Evolutionary conservation across 345 rosid genomes (phyloP).

Genomic region (Eucalyptus curtisii): DNA sequence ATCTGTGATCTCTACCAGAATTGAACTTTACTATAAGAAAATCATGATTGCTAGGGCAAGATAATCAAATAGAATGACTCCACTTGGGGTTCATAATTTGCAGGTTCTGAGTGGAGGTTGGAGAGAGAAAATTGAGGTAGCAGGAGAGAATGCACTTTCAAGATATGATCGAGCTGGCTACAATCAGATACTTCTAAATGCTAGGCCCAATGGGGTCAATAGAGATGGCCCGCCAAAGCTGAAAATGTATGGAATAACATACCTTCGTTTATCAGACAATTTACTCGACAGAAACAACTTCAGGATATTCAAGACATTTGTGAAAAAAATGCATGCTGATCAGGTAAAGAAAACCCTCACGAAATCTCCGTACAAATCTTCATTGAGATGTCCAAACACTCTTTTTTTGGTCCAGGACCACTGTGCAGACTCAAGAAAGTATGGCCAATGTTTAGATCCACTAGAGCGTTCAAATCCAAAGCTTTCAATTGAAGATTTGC

Average conservation of each 20-base stretch:
- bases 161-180: slow-evolving; percentile 58
- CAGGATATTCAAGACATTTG: slow-evolving; percentile 51
- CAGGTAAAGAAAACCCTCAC: slow-evolving; percentile 28
- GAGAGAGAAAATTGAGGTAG: slow-evolving; percentile 66
- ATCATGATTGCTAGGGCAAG: neutral
- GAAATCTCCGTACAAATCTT: neutral
- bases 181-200: slow-evolving; percentile 71
- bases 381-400: neutral
- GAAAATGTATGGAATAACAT: slow-evolving; percentile 62
- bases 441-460: slow-evolving; percentile 36
- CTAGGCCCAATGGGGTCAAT: slow-evolving; percentile 67
- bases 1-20: neutral
- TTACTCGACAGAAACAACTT: slow-evolving; percentile 34
- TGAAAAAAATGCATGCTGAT: slow-evolving; percentile 80
- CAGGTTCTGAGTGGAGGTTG: slow-evolving; percentile 79
- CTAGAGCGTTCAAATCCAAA: slow-evolving; percentile 31
- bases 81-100: neutral
- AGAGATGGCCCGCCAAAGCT: slow-evolving; percentile 31
- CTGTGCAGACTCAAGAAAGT: slow-evolving; percentile 37
- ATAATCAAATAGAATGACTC: neutral
- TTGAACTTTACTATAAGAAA: neutral
- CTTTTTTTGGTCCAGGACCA: slow-evolving; percentile 17
- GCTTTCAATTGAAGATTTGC: slow-evolving; percentile 33
- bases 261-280: slow-evolving; percentile 51
- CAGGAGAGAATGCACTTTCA: slow-evolving; percentile 77